Evolutionary conservation across 2,329 filamentous ascomycete genomes (phyloP).

Genomic region (Pezicula carpinea): DNA sequence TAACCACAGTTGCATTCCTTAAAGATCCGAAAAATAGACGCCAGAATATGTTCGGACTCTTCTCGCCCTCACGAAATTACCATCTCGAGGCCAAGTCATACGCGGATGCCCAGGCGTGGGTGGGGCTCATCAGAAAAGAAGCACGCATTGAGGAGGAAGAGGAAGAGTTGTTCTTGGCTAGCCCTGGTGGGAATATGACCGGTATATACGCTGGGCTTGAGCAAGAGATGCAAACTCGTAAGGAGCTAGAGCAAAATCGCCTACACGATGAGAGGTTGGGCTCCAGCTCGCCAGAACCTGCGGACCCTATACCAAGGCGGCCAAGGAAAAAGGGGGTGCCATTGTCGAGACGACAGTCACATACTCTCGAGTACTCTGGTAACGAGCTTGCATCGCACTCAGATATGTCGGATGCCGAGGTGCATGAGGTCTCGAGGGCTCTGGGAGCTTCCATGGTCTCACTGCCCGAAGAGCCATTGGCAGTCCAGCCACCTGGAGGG

Average conservation of each 20-base stretch:
- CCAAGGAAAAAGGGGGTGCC: conserved; percentile 19
- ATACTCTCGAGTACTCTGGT: conserved; percentile 60
- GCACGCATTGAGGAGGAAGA: conserved; percentile 86
- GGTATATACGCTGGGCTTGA: conserved; percentile 23
- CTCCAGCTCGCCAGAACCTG: conserved; percentile 57
- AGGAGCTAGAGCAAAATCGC: conserved; percentile 13
- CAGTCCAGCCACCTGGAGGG: conserved; percentile 25
- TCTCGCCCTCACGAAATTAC: conserved; percentile 86
- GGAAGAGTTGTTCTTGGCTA: conserved; percentile 72
- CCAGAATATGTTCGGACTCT: conserved; percentile 85
- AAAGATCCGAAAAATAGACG: conserved; percentile 86
- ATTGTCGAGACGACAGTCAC: conserved; percentile 48
- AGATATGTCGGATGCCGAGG: conserved; percentile 74
- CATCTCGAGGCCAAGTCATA: conserved; percentile 75
- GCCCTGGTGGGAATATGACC: conserved; percentile 45
- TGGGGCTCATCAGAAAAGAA: conserved; percentile 71
- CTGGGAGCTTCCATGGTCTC: conserved; percentile 24
- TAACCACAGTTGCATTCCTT: conserved; percentile 85
- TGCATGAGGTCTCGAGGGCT: conserved; percentile 27
- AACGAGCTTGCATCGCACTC: conserved; percentile 75
- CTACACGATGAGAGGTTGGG: conserved; percentile 28
- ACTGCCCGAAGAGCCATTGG: conserved; percentile 26
- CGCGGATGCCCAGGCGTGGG: conserved; percentile 80
- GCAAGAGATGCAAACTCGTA: conserved; percentile 19
- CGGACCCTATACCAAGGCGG: conserved; percentile 28